Percentiles rank a stretch among this genome's conserved stretches.
Conservation (phyloP, 2,329 filamentous ascomycete species). For the Chrysoporthe deuterocubensis region DNA sequence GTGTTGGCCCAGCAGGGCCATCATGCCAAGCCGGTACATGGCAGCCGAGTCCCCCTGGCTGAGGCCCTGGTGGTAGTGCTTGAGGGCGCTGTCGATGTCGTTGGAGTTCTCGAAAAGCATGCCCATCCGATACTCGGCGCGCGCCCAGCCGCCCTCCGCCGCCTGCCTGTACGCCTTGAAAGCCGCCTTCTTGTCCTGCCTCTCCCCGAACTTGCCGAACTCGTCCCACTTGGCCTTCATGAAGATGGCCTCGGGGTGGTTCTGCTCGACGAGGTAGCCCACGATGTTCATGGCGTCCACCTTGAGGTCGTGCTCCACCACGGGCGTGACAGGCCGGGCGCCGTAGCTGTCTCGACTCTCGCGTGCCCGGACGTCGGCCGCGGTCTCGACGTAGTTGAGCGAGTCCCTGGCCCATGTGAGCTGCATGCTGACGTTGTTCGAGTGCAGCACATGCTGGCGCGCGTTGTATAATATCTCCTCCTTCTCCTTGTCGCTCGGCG, state of each 20-base stretch:
- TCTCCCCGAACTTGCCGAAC: conserved; percentile 92
- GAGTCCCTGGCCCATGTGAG: conserved; percentile 95
- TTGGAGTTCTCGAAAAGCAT: conserved; percentile 98
- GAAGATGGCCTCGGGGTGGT: conserved; percentile 92
- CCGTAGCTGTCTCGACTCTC: conserved; percentile 49
- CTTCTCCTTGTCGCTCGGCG: conserved; percentile 91
- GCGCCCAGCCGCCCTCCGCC: conserved; percentile 82
- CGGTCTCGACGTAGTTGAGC: conserved; percentile 84
- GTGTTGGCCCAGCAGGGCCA: conserved; percentile 93
- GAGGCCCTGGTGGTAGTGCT: conserved; percentile 85
- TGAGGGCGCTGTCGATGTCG: conserved; percentile 86
- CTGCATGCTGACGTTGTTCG: conserved; percentile 95
- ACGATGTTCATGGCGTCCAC: conserved; percentile 92
- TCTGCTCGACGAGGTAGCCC: conserved; percentile 84
- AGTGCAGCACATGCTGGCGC: conserved; percentile 81
- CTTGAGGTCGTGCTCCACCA: conserved; percentile 84
- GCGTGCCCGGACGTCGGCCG: conserved; percentile 75
- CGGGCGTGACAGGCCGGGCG: conserved; percentile 75
- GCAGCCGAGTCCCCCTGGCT: conserved; percentile 85
- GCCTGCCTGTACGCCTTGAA: conserved; percentile 85
- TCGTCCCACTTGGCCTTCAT: conserved; percentile 96
- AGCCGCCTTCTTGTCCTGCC: conserved; percentile 92
- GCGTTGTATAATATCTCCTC: conserved; percentile 88
- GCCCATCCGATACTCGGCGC: conserved; percentile 94
- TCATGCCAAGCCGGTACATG: conserved; percentile 89